Evolutionary conservation across 2,329 filamentous ascomycete species (phyloP).

Genomic region (Grosmannia clavigera): DNA sequence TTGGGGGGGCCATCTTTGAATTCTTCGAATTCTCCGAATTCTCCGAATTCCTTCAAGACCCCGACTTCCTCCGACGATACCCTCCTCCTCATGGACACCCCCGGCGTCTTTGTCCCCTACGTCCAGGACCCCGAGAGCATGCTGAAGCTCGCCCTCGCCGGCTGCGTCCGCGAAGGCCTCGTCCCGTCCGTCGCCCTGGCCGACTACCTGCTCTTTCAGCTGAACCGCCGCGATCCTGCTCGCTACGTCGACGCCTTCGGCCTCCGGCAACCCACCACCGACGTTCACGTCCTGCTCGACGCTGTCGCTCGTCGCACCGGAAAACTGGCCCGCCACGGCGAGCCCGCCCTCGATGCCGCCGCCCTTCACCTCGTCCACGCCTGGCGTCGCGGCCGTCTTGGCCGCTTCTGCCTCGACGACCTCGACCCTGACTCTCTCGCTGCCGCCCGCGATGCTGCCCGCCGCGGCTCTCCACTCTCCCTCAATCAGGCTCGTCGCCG

Average conservation of each 20-base stretch:
- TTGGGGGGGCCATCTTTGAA: slow-evolving; percentile 18
- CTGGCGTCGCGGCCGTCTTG: slow-evolving; percentile 68
- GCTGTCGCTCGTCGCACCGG: slow-evolving; percentile 64
- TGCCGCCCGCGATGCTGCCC: slow-evolving; percentile 32
- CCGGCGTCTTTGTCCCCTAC: slow-evolving; percentile 90
- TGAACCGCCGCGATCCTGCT: slow-evolving; percentile 55
- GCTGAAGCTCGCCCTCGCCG: slow-evolving; percentile 87
- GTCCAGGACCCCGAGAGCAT: slow-evolving; percentile 75
- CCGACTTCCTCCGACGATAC: neutral
- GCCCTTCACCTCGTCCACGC: slow-evolving; percentile 71
- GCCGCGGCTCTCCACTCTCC: slow-evolving; percentile 38
- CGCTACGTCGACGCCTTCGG: slow-evolving; percentile 45
- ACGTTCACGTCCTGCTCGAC: slow-evolving; percentile 60
- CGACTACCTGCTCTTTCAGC: slow-evolving; percentile 78
- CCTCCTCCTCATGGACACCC: slow-evolving; percentile 82
- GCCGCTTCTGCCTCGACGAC: slow-evolving; percentile 68
- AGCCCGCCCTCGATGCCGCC: slow-evolving; percentile 56
- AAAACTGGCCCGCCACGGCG: slow-evolving; percentile 59
- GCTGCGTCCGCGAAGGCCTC: slow-evolving; percentile 81
- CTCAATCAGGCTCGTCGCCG: slow-evolving; percentile 57
- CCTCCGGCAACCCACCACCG: slow-evolving; percentile 61
- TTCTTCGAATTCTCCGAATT: too few species aligned
- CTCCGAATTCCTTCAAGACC: too few species aligned
- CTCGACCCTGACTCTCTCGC: slow-evolving; percentile 47
- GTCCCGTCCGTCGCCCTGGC: slow-evolving; percentile 67